phyloP scores from a whole-genome alignment of 2,329 filamentous ascomycete genomes.

The Aspergillus calidoustus region DNA sequence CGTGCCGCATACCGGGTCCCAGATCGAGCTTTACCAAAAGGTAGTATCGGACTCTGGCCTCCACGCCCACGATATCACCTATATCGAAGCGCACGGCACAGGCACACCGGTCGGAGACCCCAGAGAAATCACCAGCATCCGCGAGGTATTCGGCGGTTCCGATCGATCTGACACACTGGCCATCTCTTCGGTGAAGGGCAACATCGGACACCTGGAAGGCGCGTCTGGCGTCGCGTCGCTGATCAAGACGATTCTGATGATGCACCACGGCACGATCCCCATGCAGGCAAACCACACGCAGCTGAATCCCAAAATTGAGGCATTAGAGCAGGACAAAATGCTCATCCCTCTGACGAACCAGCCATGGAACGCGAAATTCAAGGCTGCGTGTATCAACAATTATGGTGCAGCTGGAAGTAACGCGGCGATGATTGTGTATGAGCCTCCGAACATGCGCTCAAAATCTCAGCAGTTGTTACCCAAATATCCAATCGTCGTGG shows the following conservation, averaged over 20 bases:
- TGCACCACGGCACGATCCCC: conserved; percentile 9
- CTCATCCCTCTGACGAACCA: not conserved
- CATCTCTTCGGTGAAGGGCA: conserved; percentile 36
- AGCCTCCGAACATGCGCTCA: not conserved
- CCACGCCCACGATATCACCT: conserved; percentile 27
- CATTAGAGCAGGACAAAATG: not conserved
- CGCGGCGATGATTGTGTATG: conserved; percentile 4
- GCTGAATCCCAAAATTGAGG: conserved; percentile 5
- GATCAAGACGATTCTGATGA: conserved; percentile 28
- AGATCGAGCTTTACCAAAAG: conserved; percentile 32
- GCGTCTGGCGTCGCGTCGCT: conserved; percentile 32
- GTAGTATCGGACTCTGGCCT: conserved; percentile 27
- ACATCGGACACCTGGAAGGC: conserved; percentile 35
- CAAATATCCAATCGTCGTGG: not conserved
- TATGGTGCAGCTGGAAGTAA: conserved; percentile 15
- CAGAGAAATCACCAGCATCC: conserved; percentile 30
- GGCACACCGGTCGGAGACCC: conserved; percentile 36
- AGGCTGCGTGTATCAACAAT: conserved; percentile 11
- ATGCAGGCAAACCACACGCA: conserved; percentile 9
- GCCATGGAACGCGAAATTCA: not conserved
- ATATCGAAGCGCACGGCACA: conserved; percentile 41
- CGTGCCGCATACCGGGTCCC: conserved; percentile 24
- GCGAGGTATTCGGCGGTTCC: conserved; percentile 21
- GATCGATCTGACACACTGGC: conserved; percentile 12
- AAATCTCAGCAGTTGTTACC: not conserved